Evolutionary conservation across 805 yeast genomes (phyloP).

Genomic region (Lipomyces lipofer): DNA sequence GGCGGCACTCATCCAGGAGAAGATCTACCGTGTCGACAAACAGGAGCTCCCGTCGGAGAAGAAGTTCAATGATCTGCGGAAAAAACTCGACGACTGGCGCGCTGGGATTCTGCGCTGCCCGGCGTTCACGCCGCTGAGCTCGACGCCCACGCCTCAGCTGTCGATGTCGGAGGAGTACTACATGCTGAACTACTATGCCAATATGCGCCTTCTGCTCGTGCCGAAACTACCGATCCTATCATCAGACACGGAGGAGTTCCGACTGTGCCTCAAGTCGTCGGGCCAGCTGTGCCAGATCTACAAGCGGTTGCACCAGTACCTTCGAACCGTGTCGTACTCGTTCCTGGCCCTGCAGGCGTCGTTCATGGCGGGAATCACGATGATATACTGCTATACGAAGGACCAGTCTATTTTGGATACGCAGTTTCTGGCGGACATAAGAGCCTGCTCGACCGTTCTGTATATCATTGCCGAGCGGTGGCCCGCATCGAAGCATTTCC

Average conservation of each 20-base stretch:
- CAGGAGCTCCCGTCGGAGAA: conserved; percentile 24
- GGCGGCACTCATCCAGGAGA: conserved; percentile 24
- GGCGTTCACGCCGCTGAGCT: conserved; percentile 16
- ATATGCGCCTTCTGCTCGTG: conserved; percentile 26
- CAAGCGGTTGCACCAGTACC: conserved; percentile 27
- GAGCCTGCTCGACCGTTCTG: conserved; percentile 29
- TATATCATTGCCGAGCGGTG: conserved; percentile 29
- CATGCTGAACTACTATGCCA: conserved; percentile 25
- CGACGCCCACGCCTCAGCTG: conserved; percentile 22
- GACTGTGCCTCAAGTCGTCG: conserved; percentile 24
- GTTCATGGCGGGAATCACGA: conserved; percentile 30
- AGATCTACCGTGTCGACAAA: conserved; percentile 28
- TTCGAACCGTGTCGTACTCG: conserved; percentile 25
- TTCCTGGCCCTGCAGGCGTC: conserved; percentile 27
- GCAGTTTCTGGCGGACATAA: conserved; percentile 24
- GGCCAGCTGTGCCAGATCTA: conserved; percentile 29
- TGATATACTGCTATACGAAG: conserved; percentile 28
- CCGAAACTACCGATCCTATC: conserved; percentile 27
- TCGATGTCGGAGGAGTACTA: conserved; percentile 25
- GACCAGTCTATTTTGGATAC: conserved; percentile 27
- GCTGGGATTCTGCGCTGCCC: conserved; percentile 13
- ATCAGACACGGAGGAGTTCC: conserved; percentile 26
- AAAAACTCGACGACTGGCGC: conserved; percentile 26
- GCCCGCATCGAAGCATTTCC: conserved; percentile 29
- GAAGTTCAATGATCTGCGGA: conserved; percentile 14